Evolutionary conservation across 2,329 filamentous ascomycete species (phyloP), one percentile per base, ranked within the genome.

Genomic region (Hypoxylon sp.): DNA sequence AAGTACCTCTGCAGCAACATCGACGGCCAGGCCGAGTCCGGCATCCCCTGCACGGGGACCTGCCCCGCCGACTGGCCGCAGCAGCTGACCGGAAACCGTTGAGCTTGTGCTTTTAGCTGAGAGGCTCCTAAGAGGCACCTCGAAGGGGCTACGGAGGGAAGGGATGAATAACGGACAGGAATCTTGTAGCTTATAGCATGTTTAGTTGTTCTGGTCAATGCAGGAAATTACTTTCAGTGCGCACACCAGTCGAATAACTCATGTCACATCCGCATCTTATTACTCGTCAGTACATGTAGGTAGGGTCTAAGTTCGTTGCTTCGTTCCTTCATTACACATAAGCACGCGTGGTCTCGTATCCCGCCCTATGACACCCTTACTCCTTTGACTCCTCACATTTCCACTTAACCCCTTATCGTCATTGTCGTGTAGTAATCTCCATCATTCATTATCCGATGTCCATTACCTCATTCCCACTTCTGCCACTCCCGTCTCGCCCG

Each of bases 401-500:
- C 9, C 58, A 26, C 46, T 30, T 45, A 22, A 8, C 26, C 12
- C 18, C 16, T 26, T 12, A 33, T 26, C 28, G 20, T 40, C 22
- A 33, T 46, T 16, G 44, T 40, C 44, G 61, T 62, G 38, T 38
- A 38, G 56, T n/a, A 45, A 14, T 28, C 7, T 18, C 11, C 12
- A 12, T 16, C 4, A 28, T n/a, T 8, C 33, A 22, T 24, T 7
- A 30, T 30, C 28, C 3, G 28, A n/a, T n/a, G 28, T 30, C 11
- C 33, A 28, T 45, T 40, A 12, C 38, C 30, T 83, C 80, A 85
- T 81, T 89, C 76, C 87, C 84, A 85, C 64, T 80, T 82, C 73
- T 80, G 82, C 82, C 88, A 87, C 70, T 91, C 85, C 49, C 82
- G 79, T 53, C 86, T 78, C 56, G 88, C 76, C 66, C 81, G 80